Evolutionary conservation across 2,329 filamentous ascomycete genomes (phyloP), one percentile per base, ranked within the genome.

Genomic region (Microdochium trichocladiopsis): DNA sequence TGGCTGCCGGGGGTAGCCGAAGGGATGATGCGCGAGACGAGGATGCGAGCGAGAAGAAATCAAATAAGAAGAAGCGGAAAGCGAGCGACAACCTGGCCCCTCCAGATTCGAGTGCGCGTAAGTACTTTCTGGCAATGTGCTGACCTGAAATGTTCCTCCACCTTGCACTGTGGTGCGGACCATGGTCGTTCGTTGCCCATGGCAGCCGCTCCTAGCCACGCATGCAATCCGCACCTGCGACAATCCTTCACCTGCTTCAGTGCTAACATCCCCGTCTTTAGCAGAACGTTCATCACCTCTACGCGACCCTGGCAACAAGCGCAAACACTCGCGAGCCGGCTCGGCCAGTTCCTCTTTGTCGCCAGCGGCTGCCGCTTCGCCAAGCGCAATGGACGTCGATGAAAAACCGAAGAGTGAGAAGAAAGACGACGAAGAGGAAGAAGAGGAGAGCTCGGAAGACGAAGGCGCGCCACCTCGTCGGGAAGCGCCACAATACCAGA

Each of bases 51-150:
- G 78, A 80, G 47, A 74, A 74, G 55, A 81, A 81, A 61, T 71
- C 75, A 23, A 91, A 92, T 67, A 78, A 87, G 58, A 91, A 89
- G 76, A 91, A 89, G 73, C 84, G 88, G 66, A 91, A 90, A 70
- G 88, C 86, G 23, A 74, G 80, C 8, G 83, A 85, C 53, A 75
- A 68, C 51, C 71, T 80, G 28, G 74, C 74, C 53, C 76, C 81
- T 9, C 81, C 79, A 54, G 83, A 88, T 56, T 67, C 58, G 4
- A 62, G 62, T 50, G 58, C 51, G 24, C 63, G 65, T 67, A 53
- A 58, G 63, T 60, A 18, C 9, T 11, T 21, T 16, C 33, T 25
- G 23, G 48, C 25, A 31, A 48, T 31, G n/a, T n/a, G n/a, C n/a
- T 31, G 28, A 14, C 28, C 28, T 31, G 28, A 31, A 14, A 14